Conservation (phyloP, 176 grass and related monocot species). For the Luzula sylvatica region DNA sequence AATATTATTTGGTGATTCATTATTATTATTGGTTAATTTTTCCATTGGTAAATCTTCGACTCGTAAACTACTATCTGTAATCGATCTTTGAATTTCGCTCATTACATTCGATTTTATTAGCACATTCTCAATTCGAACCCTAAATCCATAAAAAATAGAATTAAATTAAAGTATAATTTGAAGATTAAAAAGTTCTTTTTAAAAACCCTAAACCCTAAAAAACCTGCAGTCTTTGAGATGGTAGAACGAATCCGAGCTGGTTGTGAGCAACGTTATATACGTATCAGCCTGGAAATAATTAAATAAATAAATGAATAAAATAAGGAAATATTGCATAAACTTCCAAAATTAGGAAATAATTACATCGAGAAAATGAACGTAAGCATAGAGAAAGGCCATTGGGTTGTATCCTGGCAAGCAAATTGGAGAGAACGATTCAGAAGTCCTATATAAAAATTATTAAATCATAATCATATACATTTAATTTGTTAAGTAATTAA, state of each 20-base stretch:
- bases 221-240: slow-evolving; percentile 92
- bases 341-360: slow-evolving; percentile 26
- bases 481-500: slow-evolving; percentile 11
- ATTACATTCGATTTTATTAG: slow-evolving; percentile 82
- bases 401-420: slow-evolving; percentile 98
- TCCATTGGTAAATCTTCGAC: slow-evolving; percentile 69
- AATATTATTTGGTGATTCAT: slow-evolving; percentile 36
- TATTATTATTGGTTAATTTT: slow-evolving; percentile 18
- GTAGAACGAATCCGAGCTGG: slow-evolving; percentile 82
- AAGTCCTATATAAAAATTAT: slow-evolving; percentile 55
- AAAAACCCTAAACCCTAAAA: slow-evolving; percentile 2
- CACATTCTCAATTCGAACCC: slow-evolving; percentile 65
- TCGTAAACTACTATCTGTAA: slow-evolving; percentile 47
- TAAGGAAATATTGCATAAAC: slow-evolving; percentile 1
- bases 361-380: slow-evolving; percentile 97
- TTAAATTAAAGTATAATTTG: too few relatives aligned
- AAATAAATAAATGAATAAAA: slow-evolving; percentile 13
- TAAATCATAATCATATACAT: not conserved
- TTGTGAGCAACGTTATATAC: slow-evolving; percentile 65
- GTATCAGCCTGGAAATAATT: slow-evolving; percentile 60
- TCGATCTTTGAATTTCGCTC: slow-evolving; percentile 67
- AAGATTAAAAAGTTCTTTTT: too few relatives aligned
- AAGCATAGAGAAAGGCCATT: slow-evolving; percentile 90
- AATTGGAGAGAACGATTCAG: slow-evolving; percentile 91
- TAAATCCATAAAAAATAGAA: slow-evolving; percentile 16